Evolutionary conservation across 225 moss, liverwort and hornwort genomes (phyloP), one percentile per base, ranked within the genome.

Genomic region (Bryoerythrophyllum caledonicum): DNA sequence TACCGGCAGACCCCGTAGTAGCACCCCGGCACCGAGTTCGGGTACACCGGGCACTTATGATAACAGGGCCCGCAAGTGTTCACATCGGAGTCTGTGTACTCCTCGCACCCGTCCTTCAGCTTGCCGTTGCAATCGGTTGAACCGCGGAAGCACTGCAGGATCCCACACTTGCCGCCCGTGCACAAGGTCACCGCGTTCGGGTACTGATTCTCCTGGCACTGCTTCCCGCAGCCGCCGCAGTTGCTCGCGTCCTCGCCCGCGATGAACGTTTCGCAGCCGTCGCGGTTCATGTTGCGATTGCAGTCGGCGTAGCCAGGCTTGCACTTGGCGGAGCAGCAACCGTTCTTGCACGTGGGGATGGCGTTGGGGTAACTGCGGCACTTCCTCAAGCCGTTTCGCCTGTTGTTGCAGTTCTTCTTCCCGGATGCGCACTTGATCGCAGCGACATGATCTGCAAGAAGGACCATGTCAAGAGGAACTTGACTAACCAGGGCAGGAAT

Each of bases 221-320:
- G 40, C 2, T n/a, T 3, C 0, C 67, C 57, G 5, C 76, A 76
- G 7, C n/a, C 10, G n/a, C 66, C 76, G 37, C 66, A 76, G 35
- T 74, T 74, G 32, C 17, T 12, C 20, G 6, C 12, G 44, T 76
- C 67, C 25, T 16, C 2, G 2, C 67, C 76, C 13, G 14, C 21
- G 12, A 58, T 15, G 12, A 56, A 21, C 8, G 68, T 76, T 49
- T 76, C 76, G 60, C 68, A 69, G 26, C 76, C 76, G 32, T 68
- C 67, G 1, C 20, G 28, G 24, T 9, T 8, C 76, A 58, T 44
- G 68, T 68, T 4, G 6, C 21, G 23, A 24, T 76, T 76, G 76
- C 76, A 76, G 19, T 76, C 60, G 44, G 34, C 59, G 23, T 21
- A 67, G 24, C 68, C 68, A 21, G 67, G 49, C 19, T 54, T 26